These are phyloP conservation scores for Geotrichum reessii DNA, from an alignment of 1,139 yeast genomes.

Conservation along the genomic window DNA sequence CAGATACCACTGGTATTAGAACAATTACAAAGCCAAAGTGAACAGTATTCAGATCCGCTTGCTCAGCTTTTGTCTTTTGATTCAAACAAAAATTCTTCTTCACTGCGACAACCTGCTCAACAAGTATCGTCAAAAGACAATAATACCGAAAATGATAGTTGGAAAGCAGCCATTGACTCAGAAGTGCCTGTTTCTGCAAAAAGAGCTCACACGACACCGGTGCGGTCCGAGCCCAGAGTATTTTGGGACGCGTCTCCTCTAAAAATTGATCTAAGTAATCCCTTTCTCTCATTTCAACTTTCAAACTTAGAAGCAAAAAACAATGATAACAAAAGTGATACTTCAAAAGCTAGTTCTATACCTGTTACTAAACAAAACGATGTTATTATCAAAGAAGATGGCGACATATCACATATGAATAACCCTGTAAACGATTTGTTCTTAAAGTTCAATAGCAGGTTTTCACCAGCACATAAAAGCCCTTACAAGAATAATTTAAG, in stretches of 20 bases:
- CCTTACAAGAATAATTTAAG: neutral
- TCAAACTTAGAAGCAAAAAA: neutral
- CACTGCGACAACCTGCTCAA: neutral
- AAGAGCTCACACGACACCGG: neutral
- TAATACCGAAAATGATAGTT: neutral
- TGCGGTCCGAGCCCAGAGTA: neutral
- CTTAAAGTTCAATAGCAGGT: neutral
- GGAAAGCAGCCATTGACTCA: neutral
- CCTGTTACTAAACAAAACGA: neutral
- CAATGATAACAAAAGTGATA: neutral
- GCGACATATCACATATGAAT: neutral
- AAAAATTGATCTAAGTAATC: neutral
- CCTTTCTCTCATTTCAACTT: neutral
- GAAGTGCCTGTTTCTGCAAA: neutral
- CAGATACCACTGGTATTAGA: neutral
- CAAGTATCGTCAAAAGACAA: neutral
- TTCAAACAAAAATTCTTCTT: neutral
- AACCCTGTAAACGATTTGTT: neutral
- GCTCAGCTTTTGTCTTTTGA: neutral
- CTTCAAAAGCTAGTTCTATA: neutral
- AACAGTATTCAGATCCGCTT: neutral
- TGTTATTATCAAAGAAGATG: neutral
- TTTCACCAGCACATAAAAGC: neutral
- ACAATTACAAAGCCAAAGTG: neutral
- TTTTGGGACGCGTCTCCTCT: neutral